Evolutionary conservation across 805 yeast species (phyloP).

Genomic region (Candida maris): DNA sequence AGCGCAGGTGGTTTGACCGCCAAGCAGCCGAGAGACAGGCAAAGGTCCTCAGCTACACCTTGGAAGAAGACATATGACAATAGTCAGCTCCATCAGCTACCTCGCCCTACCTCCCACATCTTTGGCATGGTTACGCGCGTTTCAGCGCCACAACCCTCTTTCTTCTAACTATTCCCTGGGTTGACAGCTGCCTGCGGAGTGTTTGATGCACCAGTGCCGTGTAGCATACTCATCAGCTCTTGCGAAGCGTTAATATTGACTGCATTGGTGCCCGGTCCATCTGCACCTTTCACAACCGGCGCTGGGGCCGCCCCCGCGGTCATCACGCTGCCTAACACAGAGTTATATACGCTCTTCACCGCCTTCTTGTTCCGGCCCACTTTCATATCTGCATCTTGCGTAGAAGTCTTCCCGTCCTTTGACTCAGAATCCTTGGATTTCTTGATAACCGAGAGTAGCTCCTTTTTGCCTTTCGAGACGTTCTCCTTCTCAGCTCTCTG

Average conservation of each 20-base stretch:
- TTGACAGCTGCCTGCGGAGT: no score
- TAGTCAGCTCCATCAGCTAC: no score
- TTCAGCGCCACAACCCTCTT: no score
- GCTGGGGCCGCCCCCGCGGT: conserved; percentile 8
- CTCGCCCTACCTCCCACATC: no score
- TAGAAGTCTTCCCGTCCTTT: not conserved
- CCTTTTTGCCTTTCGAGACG: conserved; percentile 36
- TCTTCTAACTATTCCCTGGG: no score
- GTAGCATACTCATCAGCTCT: conserved; percentile 17
- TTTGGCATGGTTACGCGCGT: no score
- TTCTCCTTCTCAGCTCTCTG: conserved; percentile 25
- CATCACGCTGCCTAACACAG: conserved; percentile 25
- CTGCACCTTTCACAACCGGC: conserved; percentile 4
- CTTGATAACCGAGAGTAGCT: conserved; percentile 43
- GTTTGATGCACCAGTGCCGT: conserved; percentile 4
- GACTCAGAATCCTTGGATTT: conserved; percentile 21
- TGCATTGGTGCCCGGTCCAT: conserved; percentile 2
- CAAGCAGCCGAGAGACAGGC: conserved; percentile 35
- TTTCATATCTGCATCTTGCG: conserved; percentile 1
- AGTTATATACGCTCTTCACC: conserved; percentile 28
- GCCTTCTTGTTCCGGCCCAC: conserved; percentile 11
- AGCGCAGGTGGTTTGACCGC: conserved; percentile 51
- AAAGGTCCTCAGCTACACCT: conserved; percentile 31
- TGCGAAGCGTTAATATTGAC: conserved; percentile 12
- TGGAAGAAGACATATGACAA: conserved; percentile 36